Evolutionary conservation across 2,329 filamentous ascomycete genomes (phyloP).

Genomic region (Claviceps sp.): DNA sequence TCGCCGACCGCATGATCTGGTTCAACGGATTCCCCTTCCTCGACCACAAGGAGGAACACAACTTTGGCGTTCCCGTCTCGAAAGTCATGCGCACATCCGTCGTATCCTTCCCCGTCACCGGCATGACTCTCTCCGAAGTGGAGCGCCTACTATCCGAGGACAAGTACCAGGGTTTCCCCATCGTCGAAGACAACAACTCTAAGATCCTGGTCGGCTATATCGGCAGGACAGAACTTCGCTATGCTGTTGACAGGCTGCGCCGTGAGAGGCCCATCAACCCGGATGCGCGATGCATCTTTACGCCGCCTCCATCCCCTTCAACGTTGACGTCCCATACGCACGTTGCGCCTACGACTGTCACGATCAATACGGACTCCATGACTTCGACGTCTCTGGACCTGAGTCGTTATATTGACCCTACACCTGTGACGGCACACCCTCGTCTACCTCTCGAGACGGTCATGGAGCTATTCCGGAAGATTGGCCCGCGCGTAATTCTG

Average conservation of each 20-base stretch:
- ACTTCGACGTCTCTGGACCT: slow-evolving; percentile 58
- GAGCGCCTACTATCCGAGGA: slow-evolving; percentile 66
- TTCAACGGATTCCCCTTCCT: slow-evolving; percentile 95
- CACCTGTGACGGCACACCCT: slow-evolving; percentile 82
- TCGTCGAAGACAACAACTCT: slow-evolving; percentile 60
- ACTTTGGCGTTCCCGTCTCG: slow-evolving; percentile 87
- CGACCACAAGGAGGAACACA: slow-evolving; percentile 94
- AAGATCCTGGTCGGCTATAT: slow-evolving; percentile 82
- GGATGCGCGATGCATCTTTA: slow-evolving; percentile 62
- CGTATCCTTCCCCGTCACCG: slow-evolving; percentile 58
- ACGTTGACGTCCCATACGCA: slow-evolving; percentile 19
- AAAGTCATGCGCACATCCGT: slow-evolving; percentile 74
- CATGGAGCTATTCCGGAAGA: slow-evolving; percentile 98
- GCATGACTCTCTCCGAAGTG: slow-evolving; percentile 61
- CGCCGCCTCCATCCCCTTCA: slow-evolving; percentile 24
- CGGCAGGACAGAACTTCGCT: slow-evolving; percentile 79
- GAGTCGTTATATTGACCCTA: slow-evolving; percentile 74
- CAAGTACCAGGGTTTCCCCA: slow-evolving; percentile 83
- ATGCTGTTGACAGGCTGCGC: slow-evolving; percentile 72
- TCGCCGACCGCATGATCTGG: slow-evolving; percentile 97
- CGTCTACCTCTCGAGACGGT: slow-evolving; percentile 87
- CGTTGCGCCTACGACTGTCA: slow-evolving; percentile 31
- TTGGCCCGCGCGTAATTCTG: slow-evolving; percentile 84
- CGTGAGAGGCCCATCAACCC: slow-evolving; percentile 54
- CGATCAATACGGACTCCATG: slow-evolving; percentile 43